Conservation (phyloP, 495 filamentous ascomycete species). For the Annulohypoxylon bovei region DNA sequence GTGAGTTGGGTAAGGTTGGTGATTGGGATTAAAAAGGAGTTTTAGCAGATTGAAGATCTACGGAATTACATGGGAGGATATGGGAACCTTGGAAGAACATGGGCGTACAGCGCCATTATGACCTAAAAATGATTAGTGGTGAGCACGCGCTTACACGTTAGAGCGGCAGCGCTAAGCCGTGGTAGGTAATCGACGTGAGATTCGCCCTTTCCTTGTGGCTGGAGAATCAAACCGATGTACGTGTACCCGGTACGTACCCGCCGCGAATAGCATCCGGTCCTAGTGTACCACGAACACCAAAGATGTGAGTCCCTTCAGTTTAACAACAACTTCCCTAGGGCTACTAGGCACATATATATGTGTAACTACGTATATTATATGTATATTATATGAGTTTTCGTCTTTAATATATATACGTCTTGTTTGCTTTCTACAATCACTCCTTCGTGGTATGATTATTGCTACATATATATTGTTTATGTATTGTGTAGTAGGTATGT, state of each 20-base stretch:
- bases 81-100: no score
- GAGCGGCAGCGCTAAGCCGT: slow-evolving; percentile 14
- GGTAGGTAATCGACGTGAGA: slow-evolving; percentile 22
- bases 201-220: slow-evolving; percentile 23
- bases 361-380: no score
- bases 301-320: not conserved
- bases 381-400: not conserved
- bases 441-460: not conserved
- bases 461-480: not conserved
- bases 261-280: not conserved
- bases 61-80: slow-evolving; percentile 16
- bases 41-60: slow-evolving; percentile 27
- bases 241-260: slow-evolving; percentile 10
- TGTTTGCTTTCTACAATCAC: not conserved
- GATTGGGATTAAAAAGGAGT: slow-evolving; percentile 35
- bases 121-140: slow-evolving; percentile 16
- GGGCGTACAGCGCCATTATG: slow-evolving; percentile 15
- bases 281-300: not conserved
- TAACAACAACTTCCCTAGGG: not conserved
- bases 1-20: slow-evolving; percentile 18
- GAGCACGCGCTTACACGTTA: slow-evolving; percentile 20
- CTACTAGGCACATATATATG: not conserved
- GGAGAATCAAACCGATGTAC: slow-evolving; percentile 9
- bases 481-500: not conserved
- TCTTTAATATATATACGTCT: not conserved